A percentile compares a stretch with the other conserved stretches of the same genome.
These are phyloP conservation scores for Elongisporangium prolatum DNA, from an alignment of 352 stramenopile genomes.

Conservation along the genomic window DNA sequence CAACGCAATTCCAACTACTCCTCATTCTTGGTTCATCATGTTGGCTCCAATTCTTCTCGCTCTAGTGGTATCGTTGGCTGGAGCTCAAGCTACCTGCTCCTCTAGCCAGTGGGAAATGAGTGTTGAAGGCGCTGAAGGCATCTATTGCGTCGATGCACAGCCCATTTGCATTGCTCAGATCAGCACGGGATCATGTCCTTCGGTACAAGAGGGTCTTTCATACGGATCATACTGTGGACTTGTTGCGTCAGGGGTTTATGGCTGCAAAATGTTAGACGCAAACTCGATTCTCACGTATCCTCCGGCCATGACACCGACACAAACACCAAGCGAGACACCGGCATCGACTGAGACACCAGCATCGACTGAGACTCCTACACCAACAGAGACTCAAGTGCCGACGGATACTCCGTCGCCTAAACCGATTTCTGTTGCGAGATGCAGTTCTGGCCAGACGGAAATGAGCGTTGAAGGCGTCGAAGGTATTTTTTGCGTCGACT, in stretches of 20 bases:
- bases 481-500: constrained; percentile 6
- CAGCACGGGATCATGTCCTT: constrained; percentile 7
- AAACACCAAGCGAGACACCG: not conserved
- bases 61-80: not conserved
- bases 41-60: not conserved
- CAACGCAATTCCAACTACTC: not conserved
- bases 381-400: not conserved
- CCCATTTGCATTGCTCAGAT: constrained; percentile 11
- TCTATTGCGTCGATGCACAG: constrained; percentile 13
- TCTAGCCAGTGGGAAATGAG: constrained; percentile 17
- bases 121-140: constrained; percentile 13
- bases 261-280: constrained; percentile 9
- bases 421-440: constrained; percentile 6
- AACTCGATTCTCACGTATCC: constrained; percentile 1
- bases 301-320: not conserved
- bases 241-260: constrained; percentile 11
- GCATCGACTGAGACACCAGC: not conserved
- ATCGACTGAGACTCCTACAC: not conserved
- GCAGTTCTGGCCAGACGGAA: not conserved
- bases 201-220: constrained; percentile 7
- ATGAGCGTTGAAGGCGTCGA: constrained; percentile 5
- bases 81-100: constrained; percentile 10
- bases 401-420: not conserved
- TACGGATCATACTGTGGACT: constrained; percentile 15
- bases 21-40: not conserved